Base-by-base conservation (phyloP, 257 asterid species). In the Penstemon barbatus region DNA sequence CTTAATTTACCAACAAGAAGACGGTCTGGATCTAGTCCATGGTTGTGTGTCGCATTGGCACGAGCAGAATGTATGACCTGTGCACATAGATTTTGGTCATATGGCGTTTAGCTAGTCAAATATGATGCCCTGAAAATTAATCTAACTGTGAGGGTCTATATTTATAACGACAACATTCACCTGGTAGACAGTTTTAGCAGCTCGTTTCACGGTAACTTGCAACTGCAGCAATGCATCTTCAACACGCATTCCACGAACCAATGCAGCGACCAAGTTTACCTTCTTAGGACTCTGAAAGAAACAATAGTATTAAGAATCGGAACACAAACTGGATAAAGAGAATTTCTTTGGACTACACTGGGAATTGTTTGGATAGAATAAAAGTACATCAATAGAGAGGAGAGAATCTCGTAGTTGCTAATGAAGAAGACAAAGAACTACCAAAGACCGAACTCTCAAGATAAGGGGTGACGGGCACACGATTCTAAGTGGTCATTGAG, bases 201-300 rank as follows among this genome's bases (percentile, higher is more conserved):
- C 99, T 75, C 99, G 82, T 66, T 93, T 93, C 62, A 90, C 86
- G 0, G 84, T 88, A 69, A 93, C 92, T 85, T 93, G 99, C 82
- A 93, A 79, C 86, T 93, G 99, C 82, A 93, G 74, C 78, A 90
- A 74, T 18, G 99, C 97, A 80, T 93, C 99, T 80, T 93, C 96
- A 66, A 90, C 99, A 57, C 89, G 97, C 99, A 93, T 90, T 57
- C 99, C 99, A 50, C 96, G 97, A 61, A 93, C 95, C 65, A 93
- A 78, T 50, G 87, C 94, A 67, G 99, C 97, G 59, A 90, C 97
- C 85, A 93, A 82, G 79, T 90, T 90, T 59, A 93, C 81, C 85
- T 90, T 93, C 83, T 93, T 93, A 57, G 97, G 96, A 76, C 97
- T 90, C 97, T 90, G 90, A 65, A 74, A 79, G 11, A 53, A 76